Base-by-base conservation (phyloP, 768 basidiomycete genomes). In the Kwoniella botswanensis region DNA sequence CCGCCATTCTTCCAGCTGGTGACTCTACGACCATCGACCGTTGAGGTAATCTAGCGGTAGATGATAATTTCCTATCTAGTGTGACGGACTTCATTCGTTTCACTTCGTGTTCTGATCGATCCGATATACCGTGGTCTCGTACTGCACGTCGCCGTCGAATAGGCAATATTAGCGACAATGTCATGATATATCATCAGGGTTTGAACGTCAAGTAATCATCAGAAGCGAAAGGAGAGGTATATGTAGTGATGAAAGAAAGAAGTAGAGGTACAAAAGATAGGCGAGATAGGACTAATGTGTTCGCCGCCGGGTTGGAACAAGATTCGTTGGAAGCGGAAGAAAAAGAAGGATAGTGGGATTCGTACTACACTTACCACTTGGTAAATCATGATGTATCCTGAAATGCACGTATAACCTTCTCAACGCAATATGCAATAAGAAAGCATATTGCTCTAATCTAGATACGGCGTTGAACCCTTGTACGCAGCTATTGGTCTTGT, bases 21-120 rank as follows among this genome's bases (percentile, higher is more conserved):
- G 92, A 93, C 83, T 99, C 96, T 60, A 99, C 91, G 53, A 99
- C 90, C 9, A 93, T 98, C 26, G 96, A 97, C 46, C 94, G 90
- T 83, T 93, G 94, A 5, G 96, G 93, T 67, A 96, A 81, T 57
- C 92, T 89, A 29, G 97, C 93, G 2, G 93, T 96, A 13, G 95
- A 92, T 41, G 94, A 97, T 53, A 96, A 86, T 82, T 98, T 98
- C 65, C 97, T 91, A 84, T 98, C 94, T 44, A 99, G 88, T 83
- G 95, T 92, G 53, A 93, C 92, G 11, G 93, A 92, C 84, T 93
- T 94, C 89, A 98, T 91, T 44, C 93, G 89, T 89, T 96, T 93
- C 82, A 95, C 93, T 74, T 97, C 94, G 26, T 63, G 68, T 35
- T 69, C 68, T 21, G 26, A 75, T 86, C 68, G 61, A 42, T 64